Evolutionary conservation across 2,329 filamentous ascomycete genomes (phyloP).

Genomic region (Colletotrichum zoysiae): DNA sequence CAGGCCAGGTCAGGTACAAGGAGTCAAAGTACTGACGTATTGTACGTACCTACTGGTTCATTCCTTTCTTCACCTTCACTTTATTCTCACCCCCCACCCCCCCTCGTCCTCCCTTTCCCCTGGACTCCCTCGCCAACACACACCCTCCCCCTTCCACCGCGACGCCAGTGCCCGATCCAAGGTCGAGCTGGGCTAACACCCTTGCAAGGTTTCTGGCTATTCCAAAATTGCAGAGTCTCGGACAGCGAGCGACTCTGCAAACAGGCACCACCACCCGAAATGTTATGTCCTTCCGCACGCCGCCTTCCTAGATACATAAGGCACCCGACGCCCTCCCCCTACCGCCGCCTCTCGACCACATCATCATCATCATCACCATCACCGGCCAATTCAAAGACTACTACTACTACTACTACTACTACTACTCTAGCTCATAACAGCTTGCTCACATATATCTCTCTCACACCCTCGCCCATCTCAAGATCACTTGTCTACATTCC

Average conservation of each 20-base stretch:
- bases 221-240: slow-evolving; percentile 41
- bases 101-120: slow-evolving; percentile 10
- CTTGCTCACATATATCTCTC: slow-evolving; percentile 28
- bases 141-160: slow-evolving; percentile 5
- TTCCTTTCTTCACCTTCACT: slow-evolving; percentile 40
- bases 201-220: slow-evolving; percentile 41
- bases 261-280: slow-evolving; percentile 40
- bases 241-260: slow-evolving; percentile 36
- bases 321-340: slow-evolving; percentile 38
- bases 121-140: slow-evolving; percentile 5
- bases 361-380: slow-evolving; percentile 19
- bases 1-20: slow-evolving; percentile 30
- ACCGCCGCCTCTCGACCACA: slow-evolving; percentile 9
- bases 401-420: too few species aligned
- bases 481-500: slow-evolving; percentile 30
- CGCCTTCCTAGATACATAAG: slow-evolving; percentile 43
- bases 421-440: slow-evolving; percentile 17
- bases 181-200: slow-evolving; percentile 40
- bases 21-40: slow-evolving; percentile 28
- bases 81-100: slow-evolving; percentile 26
- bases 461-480: slow-evolving; percentile 20
- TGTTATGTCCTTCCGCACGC: slow-evolving; percentile 29
- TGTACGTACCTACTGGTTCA: slow-evolving; percentile 21
- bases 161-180: slow-evolving; percentile 41
- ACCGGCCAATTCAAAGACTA: slow-evolving; percentile 23